Base-by-base conservation (phyloP, 1,284 basidiomycete species). In the Gomphus sp. region DNA sequence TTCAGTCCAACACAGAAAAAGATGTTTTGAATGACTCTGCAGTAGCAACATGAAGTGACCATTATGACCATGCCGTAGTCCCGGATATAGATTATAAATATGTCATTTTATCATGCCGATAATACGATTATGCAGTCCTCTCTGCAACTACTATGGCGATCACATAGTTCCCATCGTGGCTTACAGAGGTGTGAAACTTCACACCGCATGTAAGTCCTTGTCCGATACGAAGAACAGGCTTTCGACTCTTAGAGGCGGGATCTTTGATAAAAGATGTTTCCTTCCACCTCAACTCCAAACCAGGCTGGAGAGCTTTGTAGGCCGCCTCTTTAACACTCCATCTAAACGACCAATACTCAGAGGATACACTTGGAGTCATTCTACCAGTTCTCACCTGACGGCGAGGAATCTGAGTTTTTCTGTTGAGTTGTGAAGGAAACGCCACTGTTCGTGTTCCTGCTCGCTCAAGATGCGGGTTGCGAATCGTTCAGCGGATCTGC, bases 301-400 rank as follows among this genome's bases (percentile, higher is more conserved):
- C 10, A 16, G 58, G 58, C 36, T 59, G 52, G 25, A 54, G 34
- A 39, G 58, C 58, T 49, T 59, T 59, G 33, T 59, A 59, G 33
- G 58, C 47, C 8, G 58, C 58, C 53, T 59, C 58, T 36, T 59
- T 59, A 16, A 59, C 58, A 18, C 43, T 7, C 58, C 58, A 59
- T 25, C 57, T 51, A 31, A 11, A 4, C 10, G 12, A 50, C 16
- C 1, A 3, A 16, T 3, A 34, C 11, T 50, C 49, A 33, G 22
- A n/a, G 16, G 22, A 3, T 11, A 16, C 12, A 39, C 7, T 18
- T 53, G 11, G 22, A 28, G 41, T 7, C 4, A 50, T 11, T 34
- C 5, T 9, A 10, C 31, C 0, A 4, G 48, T 34, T 57, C 44
- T 39, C 18, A 57, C 55, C 55, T 57, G 7, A 57, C 55, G 5